Percentiles rank a stretch among this genome's conserved stretches.
Conservation (phyloP, 2,329 filamentous ascomycete species). For the Alternaria brassicae region DNA sequence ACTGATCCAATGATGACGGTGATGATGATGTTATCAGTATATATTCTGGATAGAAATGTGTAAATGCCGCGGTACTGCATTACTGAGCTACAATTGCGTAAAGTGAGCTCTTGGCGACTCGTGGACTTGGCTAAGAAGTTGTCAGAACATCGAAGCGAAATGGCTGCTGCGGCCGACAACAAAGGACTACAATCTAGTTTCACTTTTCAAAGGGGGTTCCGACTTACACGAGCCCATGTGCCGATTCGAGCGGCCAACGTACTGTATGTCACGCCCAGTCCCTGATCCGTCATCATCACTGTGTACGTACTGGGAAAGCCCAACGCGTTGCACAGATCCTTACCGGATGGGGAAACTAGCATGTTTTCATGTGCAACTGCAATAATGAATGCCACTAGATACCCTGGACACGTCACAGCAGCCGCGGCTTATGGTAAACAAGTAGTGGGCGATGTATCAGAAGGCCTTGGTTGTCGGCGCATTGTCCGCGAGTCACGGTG, state of each 20-base stretch:
- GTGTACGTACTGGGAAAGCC: conserved; percentile 1
- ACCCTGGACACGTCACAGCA: background rate
- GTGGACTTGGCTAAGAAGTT: conserved; percentile 6
- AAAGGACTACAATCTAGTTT: background rate
- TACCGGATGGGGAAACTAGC: background rate
- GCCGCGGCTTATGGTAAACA: background rate
- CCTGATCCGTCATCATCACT: conserved; percentile 1
- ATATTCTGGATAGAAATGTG: background rate
- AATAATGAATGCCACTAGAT: background rate
- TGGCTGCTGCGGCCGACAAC: background rate
- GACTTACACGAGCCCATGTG: conserved; percentile 8
- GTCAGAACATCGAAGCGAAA: conserved; percentile 7
- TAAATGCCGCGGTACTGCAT: background rate
- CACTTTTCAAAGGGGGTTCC: background rate
- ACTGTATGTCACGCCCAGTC: background rate
- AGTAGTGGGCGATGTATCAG: conserved; percentile 2
- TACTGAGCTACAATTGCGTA: background rate
- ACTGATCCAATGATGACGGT: background rate
- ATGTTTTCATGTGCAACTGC: background rate
- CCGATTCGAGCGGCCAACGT: background rate
- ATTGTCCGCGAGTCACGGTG: conserved; percentile 5
- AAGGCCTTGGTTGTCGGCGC: background rate
- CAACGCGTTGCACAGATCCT: conserved; percentile 1
- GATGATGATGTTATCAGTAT: background rate
- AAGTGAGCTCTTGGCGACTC: conserved; percentile 11